Percentiles rank a stretch among this genome's conserved stretches.
Conservation (phyloP, 1,284 basidiomycete genomes). For the Leccinum pachyderme region DNA sequence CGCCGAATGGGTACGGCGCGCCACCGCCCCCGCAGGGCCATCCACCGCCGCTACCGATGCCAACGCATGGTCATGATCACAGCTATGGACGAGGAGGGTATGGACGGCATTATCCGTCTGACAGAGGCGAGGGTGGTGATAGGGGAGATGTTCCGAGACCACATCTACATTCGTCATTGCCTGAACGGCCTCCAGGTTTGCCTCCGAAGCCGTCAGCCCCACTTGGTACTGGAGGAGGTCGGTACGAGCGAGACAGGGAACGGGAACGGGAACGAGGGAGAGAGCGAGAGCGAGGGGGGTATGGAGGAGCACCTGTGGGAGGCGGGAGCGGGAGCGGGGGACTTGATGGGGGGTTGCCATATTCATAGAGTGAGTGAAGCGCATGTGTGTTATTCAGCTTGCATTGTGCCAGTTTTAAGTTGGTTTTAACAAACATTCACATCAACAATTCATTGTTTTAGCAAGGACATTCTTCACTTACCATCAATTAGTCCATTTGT, state of each 20-base stretch:
- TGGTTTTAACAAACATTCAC: neutral
- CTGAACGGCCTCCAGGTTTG: constrained; percentile 18
- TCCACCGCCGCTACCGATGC: constrained; percentile 18
- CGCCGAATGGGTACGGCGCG: constrained; percentile 19
- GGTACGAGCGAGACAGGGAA: constrained; percentile 21
- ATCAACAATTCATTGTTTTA: neutral
- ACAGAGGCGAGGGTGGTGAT: constrained; percentile 21
- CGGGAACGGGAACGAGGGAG: constrained; percentile 10
- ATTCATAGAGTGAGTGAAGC: constrained; percentile 17
- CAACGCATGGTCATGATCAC: constrained; percentile 6
- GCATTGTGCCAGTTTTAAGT: neutral
- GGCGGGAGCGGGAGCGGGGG: constrained; percentile 14
- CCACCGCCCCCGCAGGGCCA: constrained; percentile 17
- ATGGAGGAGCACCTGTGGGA: constrained; percentile 9
- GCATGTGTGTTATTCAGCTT: too few species aligned
- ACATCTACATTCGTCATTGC: constrained; percentile 21
- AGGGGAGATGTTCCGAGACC: constrained; percentile 3
- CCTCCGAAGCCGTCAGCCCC: constrained; percentile 20
- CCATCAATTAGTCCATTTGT: neutral
- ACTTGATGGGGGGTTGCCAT: constrained; percentile 23
- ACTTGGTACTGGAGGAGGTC: constrained; percentile 14
- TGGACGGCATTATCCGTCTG: constrained; percentile 13
- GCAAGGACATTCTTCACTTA: neutral
- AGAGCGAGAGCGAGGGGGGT: constrained; percentile 16
- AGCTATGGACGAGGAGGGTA: constrained; percentile 10